Evolutionary conservation across 1,284 basidiomycete species (phyloP), one percentile per base, ranked within the genome.

Genomic region (Sphaerobolus stellatus): DNA sequence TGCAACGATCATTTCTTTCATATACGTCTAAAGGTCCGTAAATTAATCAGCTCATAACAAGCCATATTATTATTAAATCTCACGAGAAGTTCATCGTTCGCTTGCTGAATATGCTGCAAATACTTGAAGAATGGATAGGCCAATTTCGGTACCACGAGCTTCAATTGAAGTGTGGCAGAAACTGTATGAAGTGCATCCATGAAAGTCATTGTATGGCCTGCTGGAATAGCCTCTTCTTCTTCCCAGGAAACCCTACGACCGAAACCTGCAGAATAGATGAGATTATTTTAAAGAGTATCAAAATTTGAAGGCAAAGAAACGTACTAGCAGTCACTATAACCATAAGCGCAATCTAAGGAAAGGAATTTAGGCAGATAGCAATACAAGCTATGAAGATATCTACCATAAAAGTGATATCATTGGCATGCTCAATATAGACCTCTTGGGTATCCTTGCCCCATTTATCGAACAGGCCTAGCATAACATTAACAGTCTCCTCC

Each of bases 261-360:
- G 61, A 84, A 86, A 20, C 75, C 76, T 54, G 27, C 2, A 11
- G 11, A 33, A 28, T 43, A 30, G 14, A 58, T 22, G 3, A 41
- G 14, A 5, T 24, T 50, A 30, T 33, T 43, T 44, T 33, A 22
- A 28, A 13, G 8, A 28, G 28, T 16, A 2, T 44, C 25, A 44
- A 29, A 9, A 30, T 28, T 11, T 30, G 5, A 28, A 33, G 9
- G n/a, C 20, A 18, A 29, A 34, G 14, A 27, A 33, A 33, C 62
- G 22, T 50, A 73, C 82, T 81, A 52, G 82, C 81, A 1, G 72
- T 72, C 24, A 80, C 73, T 50, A 84, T 81, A 30, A 83, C 75
- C 46, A 80, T 78, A 1, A 84, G 72, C 0, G 82, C 77, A 44
- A 83, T 76, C 81, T 83, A 38, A n/a, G n/a, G n/a, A n/a, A n/a